phyloP scores from a whole-genome alignment of 2,329 filamentous ascomycete species.

The Fusarium pininemorale region DNA sequence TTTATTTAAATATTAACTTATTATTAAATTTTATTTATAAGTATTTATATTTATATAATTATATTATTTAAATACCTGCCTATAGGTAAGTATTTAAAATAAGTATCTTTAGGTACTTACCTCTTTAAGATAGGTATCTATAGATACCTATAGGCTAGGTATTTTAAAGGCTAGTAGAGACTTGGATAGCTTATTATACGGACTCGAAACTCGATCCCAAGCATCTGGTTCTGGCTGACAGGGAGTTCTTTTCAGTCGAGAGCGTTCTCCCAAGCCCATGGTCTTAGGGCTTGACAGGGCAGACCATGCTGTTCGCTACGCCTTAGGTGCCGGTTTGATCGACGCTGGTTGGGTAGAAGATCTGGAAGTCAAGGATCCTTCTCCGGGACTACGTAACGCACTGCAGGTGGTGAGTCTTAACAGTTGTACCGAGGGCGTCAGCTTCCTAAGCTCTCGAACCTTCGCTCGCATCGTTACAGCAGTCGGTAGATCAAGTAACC shows the following conservation, averaged over 20 bases:
- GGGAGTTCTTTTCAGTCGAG: not conserved
- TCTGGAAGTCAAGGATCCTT: not conserved
- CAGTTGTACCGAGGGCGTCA: not conserved
- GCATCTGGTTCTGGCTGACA: not conserved
- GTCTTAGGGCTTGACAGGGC: not conserved
- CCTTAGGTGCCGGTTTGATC: not conserved
- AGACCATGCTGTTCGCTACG: not conserved
- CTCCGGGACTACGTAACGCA: accelerated
- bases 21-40: too few species aligned
- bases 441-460: not conserved
- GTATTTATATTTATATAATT: too few species aligned
- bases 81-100: too few species aligned
- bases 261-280: not conserved
- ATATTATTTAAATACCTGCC: too few species aligned
- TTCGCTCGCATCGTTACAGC: not conserved
- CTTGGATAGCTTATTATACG: not conserved
- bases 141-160: too few species aligned
- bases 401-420: not conserved
- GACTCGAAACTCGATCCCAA: accelerated
- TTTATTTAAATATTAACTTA: too few species aligned
- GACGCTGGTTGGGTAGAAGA: too few species aligned
- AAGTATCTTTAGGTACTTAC: too few species aligned
- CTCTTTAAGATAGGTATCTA: too few species aligned
- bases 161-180: too few species aligned
- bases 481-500: not conserved